Conservation (phyloP, 495 filamentous ascomycete genomes). For the Achaetomiella virescens region DNA sequence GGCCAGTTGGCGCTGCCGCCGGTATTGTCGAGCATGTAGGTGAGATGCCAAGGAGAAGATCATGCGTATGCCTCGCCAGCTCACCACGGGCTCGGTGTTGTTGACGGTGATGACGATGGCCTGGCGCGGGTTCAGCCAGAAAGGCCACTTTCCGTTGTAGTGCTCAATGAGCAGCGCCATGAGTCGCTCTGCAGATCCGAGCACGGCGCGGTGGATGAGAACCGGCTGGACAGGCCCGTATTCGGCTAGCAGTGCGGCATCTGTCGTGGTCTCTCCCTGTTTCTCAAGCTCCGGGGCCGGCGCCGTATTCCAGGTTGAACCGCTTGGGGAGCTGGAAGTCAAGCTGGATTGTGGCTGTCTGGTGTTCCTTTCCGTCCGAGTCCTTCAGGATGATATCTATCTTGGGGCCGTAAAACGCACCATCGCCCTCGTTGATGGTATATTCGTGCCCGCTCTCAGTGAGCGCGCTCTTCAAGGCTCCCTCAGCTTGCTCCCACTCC, state of each 20-base stretch:
- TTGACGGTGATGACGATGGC: slow-evolving; percentile 73
- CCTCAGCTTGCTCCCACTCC: slow-evolving; percentile 80
- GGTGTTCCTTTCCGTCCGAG: slow-evolving; percentile 80
- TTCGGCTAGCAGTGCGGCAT: slow-evolving; percentile 37
- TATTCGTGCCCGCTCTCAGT: slow-evolving; percentile 59
- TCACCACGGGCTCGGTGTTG: slow-evolving; percentile 52
- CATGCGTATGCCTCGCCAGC: slow-evolving; percentile 47
- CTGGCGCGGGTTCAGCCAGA: slow-evolving; percentile 86
- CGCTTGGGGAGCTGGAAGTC: slow-evolving; percentile 89
- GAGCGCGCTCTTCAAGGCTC: slow-evolving; percentile 62
- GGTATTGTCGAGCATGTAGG: slow-evolving; percentile 31
- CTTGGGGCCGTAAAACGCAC: slow-evolving; percentile 93
- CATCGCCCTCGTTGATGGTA: slow-evolving; percentile 72
- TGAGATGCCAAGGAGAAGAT: slow-evolving; percentile 37
- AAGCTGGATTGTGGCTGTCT: slow-evolving; percentile 86
- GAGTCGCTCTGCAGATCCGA: slow-evolving; percentile 81
- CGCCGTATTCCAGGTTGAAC: slow-evolving; percentile 71
- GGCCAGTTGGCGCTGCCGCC: slow-evolving; percentile 40
- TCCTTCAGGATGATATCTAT: slow-evolving; percentile 86
- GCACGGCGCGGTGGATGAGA: slow-evolving; percentile 80
- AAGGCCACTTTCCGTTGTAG: slow-evolving; percentile 76
- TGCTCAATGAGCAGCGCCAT: slow-evolving; percentile 85
- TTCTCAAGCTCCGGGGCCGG: slow-evolving; percentile 67
- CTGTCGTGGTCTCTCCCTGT: slow-evolving; percentile 42
- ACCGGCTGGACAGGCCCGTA: slow-evolving; percentile 64